Evolutionary conservation across 495 filamentous ascomycete species (phyloP).

Genomic region (Aspergillus asperescens): DNA sequence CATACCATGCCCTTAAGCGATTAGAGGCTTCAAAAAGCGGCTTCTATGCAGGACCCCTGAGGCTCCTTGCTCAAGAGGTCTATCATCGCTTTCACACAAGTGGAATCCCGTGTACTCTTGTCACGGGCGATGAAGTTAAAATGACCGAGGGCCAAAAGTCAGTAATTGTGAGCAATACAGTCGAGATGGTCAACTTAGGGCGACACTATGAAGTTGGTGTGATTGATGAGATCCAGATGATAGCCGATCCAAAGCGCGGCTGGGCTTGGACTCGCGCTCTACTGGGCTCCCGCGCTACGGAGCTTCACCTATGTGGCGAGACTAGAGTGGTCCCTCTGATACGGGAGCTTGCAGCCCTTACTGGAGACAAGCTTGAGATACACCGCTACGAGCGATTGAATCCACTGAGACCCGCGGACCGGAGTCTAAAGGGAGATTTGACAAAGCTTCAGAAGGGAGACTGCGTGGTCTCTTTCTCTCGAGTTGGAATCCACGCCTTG

Average conservation of each 20-base stretch:
- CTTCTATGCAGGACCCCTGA: slow-evolving; percentile 86
- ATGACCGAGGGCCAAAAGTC: slow-evolving; percentile 44
- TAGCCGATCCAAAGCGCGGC: slow-evolving; percentile 70
- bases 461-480: slow-evolving; percentile 80
- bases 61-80: slow-evolving; percentile 89
- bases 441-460: slow-evolving; percentile 76
- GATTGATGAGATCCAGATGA: slow-evolving; percentile 99
- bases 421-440: slow-evolving; percentile 58
- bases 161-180: slow-evolving; percentile 76
- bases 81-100: slow-evolving; percentile 74
- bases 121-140: slow-evolving; percentile 87
- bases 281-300: slow-evolving; percentile 75
- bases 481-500: slow-evolving; percentile 73
- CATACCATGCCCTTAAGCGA: slow-evolving; percentile 87
- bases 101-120: slow-evolving; percentile 66
- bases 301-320: slow-evolving; percentile 94
- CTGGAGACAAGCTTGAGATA: slow-evolving; percentile 78
- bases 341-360: slow-evolving; percentile 65
- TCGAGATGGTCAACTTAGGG: slow-evolving; percentile 88
- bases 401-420: slow-evolving; percentile 58
- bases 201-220: slow-evolving; percentile 76
- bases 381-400: slow-evolving; percentile 79
- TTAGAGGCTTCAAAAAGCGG: slow-evolving; percentile 70
- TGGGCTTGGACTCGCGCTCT: slow-evolving; percentile 98
- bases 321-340: slow-evolving; percentile 75